Conservation (phyloP, 129 eudicot genomes). For the Arctium lappa region DNA sequence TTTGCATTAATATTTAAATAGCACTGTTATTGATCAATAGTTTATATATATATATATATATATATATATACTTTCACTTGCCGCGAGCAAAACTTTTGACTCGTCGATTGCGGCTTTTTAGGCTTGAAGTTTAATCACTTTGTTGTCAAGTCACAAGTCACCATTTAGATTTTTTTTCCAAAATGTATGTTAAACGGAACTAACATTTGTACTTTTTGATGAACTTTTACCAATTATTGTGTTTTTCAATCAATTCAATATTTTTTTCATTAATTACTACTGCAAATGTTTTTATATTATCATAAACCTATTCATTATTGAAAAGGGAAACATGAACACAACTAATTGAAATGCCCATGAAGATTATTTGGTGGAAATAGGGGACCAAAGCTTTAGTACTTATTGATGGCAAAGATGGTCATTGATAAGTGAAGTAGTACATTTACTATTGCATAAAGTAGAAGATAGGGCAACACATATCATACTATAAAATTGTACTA, state of each 20-base stretch:
- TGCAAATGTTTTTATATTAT: background rate
- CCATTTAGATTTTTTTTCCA: too few relatives aligned
- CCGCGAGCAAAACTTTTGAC: too few relatives aligned
- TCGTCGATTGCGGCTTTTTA: too few relatives aligned
- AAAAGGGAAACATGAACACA: background rate
- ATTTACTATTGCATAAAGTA: constrained; percentile 19
- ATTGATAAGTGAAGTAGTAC: constrained; percentile 5
- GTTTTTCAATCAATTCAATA: background rate
- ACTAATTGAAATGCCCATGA: background rate
- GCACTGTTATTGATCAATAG: too few relatives aligned
- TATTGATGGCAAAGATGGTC: constrained; percentile 9
- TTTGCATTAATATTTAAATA: too few relatives aligned
- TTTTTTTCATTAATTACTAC: too few relatives aligned
- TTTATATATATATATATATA: too few relatives aligned
- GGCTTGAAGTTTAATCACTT: too few relatives aligned
- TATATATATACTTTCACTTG: too few relatives aligned
- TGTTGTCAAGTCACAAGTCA: too few relatives aligned
- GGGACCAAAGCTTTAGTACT: constrained; percentile 5
- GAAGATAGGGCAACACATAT: constrained; percentile 4
- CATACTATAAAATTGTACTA: background rate
- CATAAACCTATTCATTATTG: constrained; percentile 4
- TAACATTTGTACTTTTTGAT: too few relatives aligned
- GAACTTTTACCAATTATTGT: background rate
- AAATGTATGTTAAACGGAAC: too few relatives aligned
- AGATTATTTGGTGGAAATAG: constrained; percentile 3